These are phyloP conservation scores for Podospora pseudopauciseta DNA, from an alignment of 495 filamentous ascomycete genomes.

Conservation along the genomic window DNA sequence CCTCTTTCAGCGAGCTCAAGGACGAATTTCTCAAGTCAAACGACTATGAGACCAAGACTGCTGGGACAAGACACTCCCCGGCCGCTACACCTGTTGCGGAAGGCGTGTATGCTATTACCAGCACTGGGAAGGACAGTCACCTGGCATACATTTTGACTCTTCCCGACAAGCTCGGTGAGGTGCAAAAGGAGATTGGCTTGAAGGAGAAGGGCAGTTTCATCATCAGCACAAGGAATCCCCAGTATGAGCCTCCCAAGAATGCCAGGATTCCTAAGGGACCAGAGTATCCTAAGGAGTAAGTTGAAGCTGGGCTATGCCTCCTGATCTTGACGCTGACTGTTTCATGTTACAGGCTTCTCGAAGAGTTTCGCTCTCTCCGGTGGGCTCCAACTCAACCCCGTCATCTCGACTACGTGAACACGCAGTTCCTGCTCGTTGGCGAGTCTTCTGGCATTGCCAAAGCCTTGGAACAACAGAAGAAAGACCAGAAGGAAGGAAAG, in stretches of 20 bases:
- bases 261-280: constrained; percentile 61
- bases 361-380: constrained; percentile 68
- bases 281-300: constrained; percentile 71
- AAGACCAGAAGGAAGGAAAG: constrained; percentile 53
- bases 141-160: constrained; percentile 80
- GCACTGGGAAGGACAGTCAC: constrained; percentile 66
- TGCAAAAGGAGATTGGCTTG: constrained; percentile 77
- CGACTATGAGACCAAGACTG: constrained; percentile 75
- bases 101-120: constrained; percentile 82
- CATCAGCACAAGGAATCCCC: constrained; percentile 76
- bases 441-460: constrained; percentile 62
- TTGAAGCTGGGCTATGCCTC: constrained; percentile 6
- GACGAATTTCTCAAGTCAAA: constrained; percentile 63
- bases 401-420: constrained; percentile 71
- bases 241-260: constrained; percentile 59
- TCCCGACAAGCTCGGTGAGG: constrained; percentile 62
- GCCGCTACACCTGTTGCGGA: constrained; percentile 74
- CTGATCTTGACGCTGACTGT: constrained; percentile 8
- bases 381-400: constrained; percentile 75
- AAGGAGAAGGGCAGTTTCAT: constrained; percentile 71
- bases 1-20: constrained; percentile 66
- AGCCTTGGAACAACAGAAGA: constrained; percentile 55
- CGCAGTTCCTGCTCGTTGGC: constrained; percentile 81
- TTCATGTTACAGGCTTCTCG: constrained; percentile 46
- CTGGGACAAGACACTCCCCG: constrained; percentile 64